Percentiles rank a stretch among this genome's conserved stretches.
These are phyloP conservation scores for Metschnikowia kofuensis DNA, from an alignment of 805 yeast species.

Conservation along the genomic window DNA sequence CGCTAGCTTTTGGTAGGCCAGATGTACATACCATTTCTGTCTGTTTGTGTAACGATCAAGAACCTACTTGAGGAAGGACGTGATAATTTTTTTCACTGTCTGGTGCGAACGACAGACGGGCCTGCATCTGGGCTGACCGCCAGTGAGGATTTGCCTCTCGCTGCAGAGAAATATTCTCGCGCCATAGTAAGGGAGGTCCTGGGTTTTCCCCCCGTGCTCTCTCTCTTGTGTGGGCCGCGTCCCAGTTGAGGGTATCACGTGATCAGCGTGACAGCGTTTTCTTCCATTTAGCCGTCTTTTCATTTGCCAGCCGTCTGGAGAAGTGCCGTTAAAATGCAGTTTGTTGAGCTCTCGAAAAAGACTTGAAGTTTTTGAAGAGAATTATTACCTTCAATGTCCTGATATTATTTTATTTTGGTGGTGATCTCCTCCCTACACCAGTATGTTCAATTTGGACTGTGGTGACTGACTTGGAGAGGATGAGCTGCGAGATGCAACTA, in stretches of 20 bases:
- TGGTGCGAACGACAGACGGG: constrained; percentile 6
- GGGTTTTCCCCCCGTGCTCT: not conserved
- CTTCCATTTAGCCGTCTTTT: not conserved
- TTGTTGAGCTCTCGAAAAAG: not conserved
- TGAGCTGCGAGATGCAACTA: too few species aligned
- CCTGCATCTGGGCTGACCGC: constrained; percentile 1
- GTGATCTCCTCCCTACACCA: too few species aligned
- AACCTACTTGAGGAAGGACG: constrained; percentile 9
- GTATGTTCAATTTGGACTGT: too few species aligned
- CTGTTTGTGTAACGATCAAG: constrained; percentile 14
- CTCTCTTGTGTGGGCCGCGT: not conserved
- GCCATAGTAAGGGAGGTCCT: not conserved
- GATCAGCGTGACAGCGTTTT: constrained; percentile 15
- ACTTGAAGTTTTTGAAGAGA: too few species aligned
- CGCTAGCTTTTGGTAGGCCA: constrained; percentile 1
- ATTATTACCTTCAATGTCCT: too few species aligned
- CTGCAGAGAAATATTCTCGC: not conserved
- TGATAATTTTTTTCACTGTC: constrained; percentile 18
- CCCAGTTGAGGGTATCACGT: constrained; percentile 7
- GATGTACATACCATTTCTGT: constrained; percentile 22
- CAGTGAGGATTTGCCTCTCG: not conserved
- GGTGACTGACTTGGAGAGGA: too few species aligned
- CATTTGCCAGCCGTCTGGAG: too few species aligned
- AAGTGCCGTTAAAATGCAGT: too few species aligned
- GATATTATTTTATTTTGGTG: too few species aligned